A percentile compares a stretch with the other conserved stretches of the same genome.
These are phyloP conservation scores for Saprolegnia diclina DNA, from an alignment of 352 stramenopile genomes.

Conservation along the genomic window DNA sequence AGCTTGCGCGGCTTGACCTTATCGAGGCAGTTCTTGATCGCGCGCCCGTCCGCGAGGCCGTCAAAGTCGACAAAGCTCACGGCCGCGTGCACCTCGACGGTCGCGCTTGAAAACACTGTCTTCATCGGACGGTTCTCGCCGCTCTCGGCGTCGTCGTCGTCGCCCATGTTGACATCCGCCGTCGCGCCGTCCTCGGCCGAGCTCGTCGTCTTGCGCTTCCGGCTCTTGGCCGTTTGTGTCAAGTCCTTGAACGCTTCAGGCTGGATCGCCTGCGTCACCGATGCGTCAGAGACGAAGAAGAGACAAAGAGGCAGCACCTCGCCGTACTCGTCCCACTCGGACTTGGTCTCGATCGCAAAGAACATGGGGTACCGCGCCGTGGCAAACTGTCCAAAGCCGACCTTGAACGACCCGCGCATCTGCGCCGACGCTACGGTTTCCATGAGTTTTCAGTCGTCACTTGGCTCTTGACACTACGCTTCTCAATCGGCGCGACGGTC, in stretches of 20 bases:
- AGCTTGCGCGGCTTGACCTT: slow-evolving; percentile 87
- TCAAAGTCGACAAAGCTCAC: slow-evolving; percentile 71
- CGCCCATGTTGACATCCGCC: slow-evolving; percentile 64
- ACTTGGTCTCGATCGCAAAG: slow-evolving; percentile 75
- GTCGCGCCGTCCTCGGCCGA: slow-evolving; percentile 29
- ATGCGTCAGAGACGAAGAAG: neutral
- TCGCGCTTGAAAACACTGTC: slow-evolving; percentile 61
- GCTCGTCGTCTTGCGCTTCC: slow-evolving; percentile 33
- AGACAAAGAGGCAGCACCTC: slow-evolving; percentile 43
- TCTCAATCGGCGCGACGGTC: neutral
- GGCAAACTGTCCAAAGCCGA: slow-evolving; percentile 77
- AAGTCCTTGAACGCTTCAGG: slow-evolving; percentile 80
- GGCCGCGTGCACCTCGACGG: slow-evolving; percentile 58
- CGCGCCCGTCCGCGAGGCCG: slow-evolving; percentile 70
- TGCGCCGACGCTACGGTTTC: slow-evolving; percentile 38
- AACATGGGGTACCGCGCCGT: slow-evolving; percentile 85
- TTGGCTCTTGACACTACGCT: slow-evolving; percentile 4
- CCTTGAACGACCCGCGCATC: slow-evolving; percentile 80
- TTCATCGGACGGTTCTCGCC: slow-evolving; percentile 74
- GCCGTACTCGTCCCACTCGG: slow-evolving; percentile 88
- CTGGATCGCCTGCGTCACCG: slow-evolving; percentile 62
- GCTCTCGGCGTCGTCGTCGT: slow-evolving; percentile 48
- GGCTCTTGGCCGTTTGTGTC: slow-evolving; percentile 49
- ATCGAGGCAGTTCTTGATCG: slow-evolving; percentile 82
- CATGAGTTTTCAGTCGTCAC: neutral